Percentiles rank a stretch among this genome's conserved stretches.
These are phyloP conservation scores for Aspergillus sp. DNA, from an alignment of 2,329 filamentous ascomycete genomes.

Conservation along the genomic window DNA sequence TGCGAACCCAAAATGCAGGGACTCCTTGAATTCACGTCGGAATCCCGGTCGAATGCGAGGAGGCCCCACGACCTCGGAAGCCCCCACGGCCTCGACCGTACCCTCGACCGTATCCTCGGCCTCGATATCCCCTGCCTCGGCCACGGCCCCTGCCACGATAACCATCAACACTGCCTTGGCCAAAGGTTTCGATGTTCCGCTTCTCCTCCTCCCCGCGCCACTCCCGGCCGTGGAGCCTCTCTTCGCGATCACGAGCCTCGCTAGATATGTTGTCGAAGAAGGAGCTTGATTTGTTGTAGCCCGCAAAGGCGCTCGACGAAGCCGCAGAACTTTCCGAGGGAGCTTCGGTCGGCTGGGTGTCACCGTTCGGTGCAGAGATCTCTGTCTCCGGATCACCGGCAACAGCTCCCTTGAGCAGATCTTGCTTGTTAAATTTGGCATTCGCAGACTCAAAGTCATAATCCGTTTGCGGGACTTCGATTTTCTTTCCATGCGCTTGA, in stretches of 20 bases:
- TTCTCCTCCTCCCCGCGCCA: constrained; percentile 89
- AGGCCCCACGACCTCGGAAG: constrained; percentile 27
- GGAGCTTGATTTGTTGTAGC: constrained; percentile 79
- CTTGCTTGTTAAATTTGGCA: constrained; percentile 81
- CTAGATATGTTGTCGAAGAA: constrained; percentile 99
- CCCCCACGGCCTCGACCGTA: constrained; percentile 32
- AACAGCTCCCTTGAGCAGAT: constrained; percentile 80
- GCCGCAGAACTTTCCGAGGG: constrained; percentile 22
- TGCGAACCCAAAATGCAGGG: constrained; percentile 6
- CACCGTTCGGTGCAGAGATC: constrained; percentile 40
- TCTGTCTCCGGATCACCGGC: constrained; percentile 51
- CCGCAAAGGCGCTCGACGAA: constrained; percentile 33
- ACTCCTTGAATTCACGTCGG: constrained; percentile 22
- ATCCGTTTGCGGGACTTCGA: constrained; percentile 82
- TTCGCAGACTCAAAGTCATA: constrained; percentile 86
- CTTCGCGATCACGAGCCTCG: constrained; percentile 79
- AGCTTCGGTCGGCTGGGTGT: constrained; percentile 26
- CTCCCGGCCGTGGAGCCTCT: constrained; percentile 59
- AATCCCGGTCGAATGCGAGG: constrained; percentile 31
- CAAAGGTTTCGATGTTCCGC: constrained; percentile 96
- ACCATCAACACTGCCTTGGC: constrained; percentile 88
- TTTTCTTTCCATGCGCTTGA: constrained; percentile 49
- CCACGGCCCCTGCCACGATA: constrained; percentile 74
- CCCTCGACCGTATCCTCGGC: constrained; percentile 39
- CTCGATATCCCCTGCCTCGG: constrained; percentile 45